Base-by-base conservation (phyloP, 306 rosid species). In the Aeschynomene evenia region DNA sequence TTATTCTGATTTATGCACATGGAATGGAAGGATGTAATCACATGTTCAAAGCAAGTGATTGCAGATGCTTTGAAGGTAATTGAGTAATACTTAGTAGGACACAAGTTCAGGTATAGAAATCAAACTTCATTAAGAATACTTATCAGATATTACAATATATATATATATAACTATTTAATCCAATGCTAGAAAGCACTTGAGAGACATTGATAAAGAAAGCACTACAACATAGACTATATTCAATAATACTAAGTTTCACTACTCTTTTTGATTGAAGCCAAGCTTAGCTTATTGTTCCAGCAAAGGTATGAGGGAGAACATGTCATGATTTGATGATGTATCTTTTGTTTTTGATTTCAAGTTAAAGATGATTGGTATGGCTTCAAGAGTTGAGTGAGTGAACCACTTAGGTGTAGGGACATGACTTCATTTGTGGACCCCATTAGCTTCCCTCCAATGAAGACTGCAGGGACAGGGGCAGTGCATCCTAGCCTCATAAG, bases 371-470 rank as follows among this genome's bases (percentile, higher is more conserved):
- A 3, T 70, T 79, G 86, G 40, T 81, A 85, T 24, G 90, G 88
- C 75, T 76, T 81, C 43, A 95, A 76, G 79, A 81, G 28, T 48
- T 66, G 86, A 71, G 51, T 80, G 67, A 95, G 88, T 50, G 77
- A 70, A 19, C 99, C 97, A 42, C 91, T 80, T 26, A 95, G 87
- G 85, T 95, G 99, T 50, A 88, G 92, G 18, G 99, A 95, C 99
- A 95, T 91, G 82, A 95, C 81, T 80, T 95, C 97, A 61, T 95
- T 95, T 36, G 99, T 95, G 56, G 97, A 95, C 42, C 99, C 99
- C 19, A 68, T 78, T 14, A 95, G 71, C 64, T 66, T 68, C 58
- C 99, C 99, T 24, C 86, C 97, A 9, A 95, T 95, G 96, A 95
- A 95, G 40, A 95, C 97, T 0, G 95, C 96, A 0, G 99, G 99